A percentile compares a stretch with the other conserved stretches of the same genome.
These are phyloP conservation scores for Fonsecaea monophora DNA, from an alignment of 2,329 filamentous ascomycete species.

Conservation along the genomic window DNA sequence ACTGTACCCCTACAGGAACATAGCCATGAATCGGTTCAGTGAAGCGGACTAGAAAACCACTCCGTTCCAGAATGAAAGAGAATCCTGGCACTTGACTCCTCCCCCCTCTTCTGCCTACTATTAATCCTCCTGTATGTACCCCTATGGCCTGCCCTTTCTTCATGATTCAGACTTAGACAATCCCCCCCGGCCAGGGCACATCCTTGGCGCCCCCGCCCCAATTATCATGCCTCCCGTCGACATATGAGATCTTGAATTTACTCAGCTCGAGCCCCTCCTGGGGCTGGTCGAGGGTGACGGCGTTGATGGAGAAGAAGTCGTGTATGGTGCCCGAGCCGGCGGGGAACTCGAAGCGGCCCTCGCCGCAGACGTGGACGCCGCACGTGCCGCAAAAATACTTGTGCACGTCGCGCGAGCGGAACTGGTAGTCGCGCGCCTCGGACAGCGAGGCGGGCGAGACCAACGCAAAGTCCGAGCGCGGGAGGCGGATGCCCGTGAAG, in stretches of 20 bases:
- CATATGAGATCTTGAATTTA: constrained; percentile 31
- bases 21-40: no score
- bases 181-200: constrained; percentile 26
- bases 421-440: constrained; percentile 34
- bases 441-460: constrained; percentile 30
- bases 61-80: no score
- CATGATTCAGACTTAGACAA: neutral
- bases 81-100: no score
- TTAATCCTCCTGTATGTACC: no score
- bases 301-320: constrained; percentile 34
- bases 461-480: constrained; percentile 31
- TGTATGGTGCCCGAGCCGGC: constrained; percentile 15
- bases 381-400: constrained; percentile 39
- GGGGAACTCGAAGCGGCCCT: constrained; percentile 24
- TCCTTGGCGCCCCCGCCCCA: constrained; percentile 23
- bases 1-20: no score
- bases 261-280: constrained; percentile 39
- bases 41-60: no score
- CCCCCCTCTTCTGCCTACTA: no score
- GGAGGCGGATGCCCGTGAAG: constrained; percentile 26
- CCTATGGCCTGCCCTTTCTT: no score
- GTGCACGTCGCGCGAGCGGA: constrained; percentile 19
- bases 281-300: constrained; percentile 38
- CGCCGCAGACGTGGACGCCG: constrained; percentile 30
- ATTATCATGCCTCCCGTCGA: constrained; percentile 33